phyloP scores from a whole-genome alignment of 495 filamentous ascomycete species.

The Podospora conica region DNA sequence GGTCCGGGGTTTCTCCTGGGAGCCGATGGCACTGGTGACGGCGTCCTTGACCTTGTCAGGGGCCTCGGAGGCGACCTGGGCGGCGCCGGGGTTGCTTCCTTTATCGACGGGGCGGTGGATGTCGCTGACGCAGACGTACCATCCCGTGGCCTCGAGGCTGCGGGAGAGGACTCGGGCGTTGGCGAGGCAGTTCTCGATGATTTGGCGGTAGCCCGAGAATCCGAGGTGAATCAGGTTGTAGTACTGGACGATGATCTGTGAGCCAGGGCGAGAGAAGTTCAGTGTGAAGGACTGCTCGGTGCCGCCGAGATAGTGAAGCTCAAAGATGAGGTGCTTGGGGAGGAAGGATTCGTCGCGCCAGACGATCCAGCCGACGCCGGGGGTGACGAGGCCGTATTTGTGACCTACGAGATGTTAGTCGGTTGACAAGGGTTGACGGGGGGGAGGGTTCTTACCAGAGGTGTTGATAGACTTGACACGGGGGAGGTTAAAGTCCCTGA shows the following conservation, averaged over 20 bases:
- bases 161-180: conserved; percentile 64
- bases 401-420: conserved; percentile 38
- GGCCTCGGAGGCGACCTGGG: conserved; percentile 7
- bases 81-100: background rate
- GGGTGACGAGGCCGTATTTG: conserved; percentile 68
- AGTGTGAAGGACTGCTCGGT: conserved; percentile 68
- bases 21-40: conserved; percentile 27
- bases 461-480: conserved; percentile 71
- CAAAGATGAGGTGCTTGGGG: conserved; percentile 66
- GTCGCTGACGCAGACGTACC: conserved; percentile 64
- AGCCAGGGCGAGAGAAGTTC: conserved; percentile 69
- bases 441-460: conserved; percentile 37
- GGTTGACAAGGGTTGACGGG: background rate
- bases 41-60: conserved; percentile 17
- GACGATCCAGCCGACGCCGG: conserved; percentile 70
- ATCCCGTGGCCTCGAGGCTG: conserved; percentile 61
- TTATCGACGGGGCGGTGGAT: conserved; percentile 51
- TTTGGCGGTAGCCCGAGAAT: conserved; percentile 54
- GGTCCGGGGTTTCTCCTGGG: conserved; percentile 11
- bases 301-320: conserved; percentile 69
- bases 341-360: conserved; percentile 64
- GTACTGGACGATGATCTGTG: conserved; percentile 68
- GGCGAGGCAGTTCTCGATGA: conserved; percentile 67
- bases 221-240: conserved; percentile 73
- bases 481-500: conserved; percentile 62